A percentile compares a stretch with the other conserved stretches of the same genome.
These are phyloP conservation scores for Silybum marianum DNA, from an alignment of 129 eudicot species.

Conservation along the genomic window DNA sequence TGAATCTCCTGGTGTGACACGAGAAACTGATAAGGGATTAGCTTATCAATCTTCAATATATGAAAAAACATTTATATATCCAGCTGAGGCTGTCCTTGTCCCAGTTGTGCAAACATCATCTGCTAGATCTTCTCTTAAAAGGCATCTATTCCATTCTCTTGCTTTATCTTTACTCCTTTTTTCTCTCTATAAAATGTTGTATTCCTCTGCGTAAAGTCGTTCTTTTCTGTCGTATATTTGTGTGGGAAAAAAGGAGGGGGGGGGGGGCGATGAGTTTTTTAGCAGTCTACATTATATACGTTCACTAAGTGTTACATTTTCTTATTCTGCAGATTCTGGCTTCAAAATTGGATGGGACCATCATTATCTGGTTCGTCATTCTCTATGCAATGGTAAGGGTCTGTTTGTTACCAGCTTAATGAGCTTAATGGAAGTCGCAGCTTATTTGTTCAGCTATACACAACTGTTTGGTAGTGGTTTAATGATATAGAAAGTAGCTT, in stretches of 20 bases:
- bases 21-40: conserved; percentile 37
- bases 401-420: no score
- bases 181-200: neutral
- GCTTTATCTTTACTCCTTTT: conserved; percentile 8
- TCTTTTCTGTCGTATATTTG: neutral
- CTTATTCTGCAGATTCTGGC: conserved; percentile 77
- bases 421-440: no score
- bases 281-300: neutral
- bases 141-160: conserved; percentile 37
- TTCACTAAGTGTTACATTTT: neutral
- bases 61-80: conserved; percentile 85
- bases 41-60: conserved; percentile 33
- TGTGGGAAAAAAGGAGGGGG: neutral
- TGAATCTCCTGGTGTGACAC: conserved; percentile 43
- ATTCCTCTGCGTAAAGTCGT: neutral
- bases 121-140: conserved; percentile 83
- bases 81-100: conserved; percentile 88
- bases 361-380: conserved; percentile 69
- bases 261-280: neutral
- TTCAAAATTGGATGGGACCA: conserved; percentile 95
- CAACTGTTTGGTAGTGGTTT: no score
- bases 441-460: no score
- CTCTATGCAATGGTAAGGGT: conserved; percentile 68
- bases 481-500: no score
- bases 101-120: conserved; percentile 88